These are phyloP conservation scores for Verticillium alfalfae DNA, from an alignment of 2,329 filamentous ascomycete species.

Conservation along the genomic window DNA sequence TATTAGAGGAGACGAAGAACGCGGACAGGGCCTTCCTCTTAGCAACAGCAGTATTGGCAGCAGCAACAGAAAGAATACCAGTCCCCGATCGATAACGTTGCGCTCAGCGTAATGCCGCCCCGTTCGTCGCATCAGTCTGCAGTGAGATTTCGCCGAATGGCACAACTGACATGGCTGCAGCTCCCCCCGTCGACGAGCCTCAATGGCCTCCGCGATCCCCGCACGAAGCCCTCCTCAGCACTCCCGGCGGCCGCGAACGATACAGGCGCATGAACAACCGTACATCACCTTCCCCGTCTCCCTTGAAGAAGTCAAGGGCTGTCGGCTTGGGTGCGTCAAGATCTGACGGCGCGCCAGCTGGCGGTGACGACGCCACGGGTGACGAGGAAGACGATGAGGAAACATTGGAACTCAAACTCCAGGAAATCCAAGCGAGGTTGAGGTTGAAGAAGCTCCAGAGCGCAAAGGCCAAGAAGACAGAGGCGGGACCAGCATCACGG, in stretches of 20 bases:
- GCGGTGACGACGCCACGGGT: constrained; percentile 31
- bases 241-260: constrained; percentile 74
- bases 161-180: constrained; percentile 10
- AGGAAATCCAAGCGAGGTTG: constrained; percentile 82
- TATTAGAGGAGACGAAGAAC: background rate
- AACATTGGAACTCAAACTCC: constrained; percentile 76
- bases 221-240: constrained; percentile 57
- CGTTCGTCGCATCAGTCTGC: constrained; percentile 5
- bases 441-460: constrained; percentile 83
- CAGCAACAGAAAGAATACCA: background rate
- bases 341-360: constrained; percentile 4
- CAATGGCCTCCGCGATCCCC: constrained; percentile 66
- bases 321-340: constrained; percentile 19
- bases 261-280: constrained; percentile 63
- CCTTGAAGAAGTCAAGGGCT: constrained; percentile 41
- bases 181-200: constrained; percentile 27
- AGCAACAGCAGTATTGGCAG: background rate
- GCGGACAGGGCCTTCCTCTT: background rate
- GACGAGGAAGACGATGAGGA: constrained; percentile 80
- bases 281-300: constrained; percentile 64
- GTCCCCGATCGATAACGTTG: background rate
- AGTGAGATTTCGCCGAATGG: background rate
- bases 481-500: background rate
- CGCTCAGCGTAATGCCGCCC: constrained; percentile 10
- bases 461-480: constrained; percentile 34